Conservation (phyloP, 192 early-diverging fungal species). For the Umbelopsis isabellina region DNA sequence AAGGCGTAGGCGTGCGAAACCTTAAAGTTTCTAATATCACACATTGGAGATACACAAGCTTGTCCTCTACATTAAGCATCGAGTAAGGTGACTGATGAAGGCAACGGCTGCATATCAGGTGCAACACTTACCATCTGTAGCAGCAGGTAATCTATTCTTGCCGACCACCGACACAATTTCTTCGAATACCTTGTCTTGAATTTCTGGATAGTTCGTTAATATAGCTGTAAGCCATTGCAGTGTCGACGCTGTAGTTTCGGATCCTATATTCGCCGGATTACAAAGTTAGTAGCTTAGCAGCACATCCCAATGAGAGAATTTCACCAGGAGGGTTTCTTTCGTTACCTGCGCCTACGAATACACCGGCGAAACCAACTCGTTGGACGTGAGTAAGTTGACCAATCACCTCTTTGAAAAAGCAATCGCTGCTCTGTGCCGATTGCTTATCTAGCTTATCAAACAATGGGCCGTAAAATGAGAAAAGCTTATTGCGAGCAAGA, state of each 20-base stretch:
- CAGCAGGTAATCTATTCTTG: conserved; percentile 24
- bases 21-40: conserved; percentile 42
- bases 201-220: conserved; percentile 32
- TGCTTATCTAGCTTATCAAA: conserved; percentile 9
- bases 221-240: conserved; percentile 40
- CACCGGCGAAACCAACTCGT: conserved; percentile 23
- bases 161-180: conserved; percentile 37
- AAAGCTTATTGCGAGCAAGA: not conserved
- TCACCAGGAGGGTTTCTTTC: not conserved
- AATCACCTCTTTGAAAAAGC: conserved; percentile 38
- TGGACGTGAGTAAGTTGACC: conserved; percentile 25
- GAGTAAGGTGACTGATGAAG: not conserved
- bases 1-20: conserved; percentile 30
- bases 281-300: not conserved
- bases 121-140: conserved; percentile 30
- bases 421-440: conserved; percentile 9
- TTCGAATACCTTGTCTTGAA: conserved; percentile 36
- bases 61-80: conserved; percentile 15
- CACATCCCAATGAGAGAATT: not conserved
- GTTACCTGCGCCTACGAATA: conserved; percentile 40
- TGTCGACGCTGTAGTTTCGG: conserved; percentile 38
- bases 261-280: conserved; percentile 26
- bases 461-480: conserved; percentile 35
- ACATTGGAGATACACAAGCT: conserved; percentile 38
- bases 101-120: not conserved